These are phyloP conservation scores for Calonectria hawksworthii DNA, from an alignment of 2,329 filamentous ascomycete species.

Conservation along the genomic window DNA sequence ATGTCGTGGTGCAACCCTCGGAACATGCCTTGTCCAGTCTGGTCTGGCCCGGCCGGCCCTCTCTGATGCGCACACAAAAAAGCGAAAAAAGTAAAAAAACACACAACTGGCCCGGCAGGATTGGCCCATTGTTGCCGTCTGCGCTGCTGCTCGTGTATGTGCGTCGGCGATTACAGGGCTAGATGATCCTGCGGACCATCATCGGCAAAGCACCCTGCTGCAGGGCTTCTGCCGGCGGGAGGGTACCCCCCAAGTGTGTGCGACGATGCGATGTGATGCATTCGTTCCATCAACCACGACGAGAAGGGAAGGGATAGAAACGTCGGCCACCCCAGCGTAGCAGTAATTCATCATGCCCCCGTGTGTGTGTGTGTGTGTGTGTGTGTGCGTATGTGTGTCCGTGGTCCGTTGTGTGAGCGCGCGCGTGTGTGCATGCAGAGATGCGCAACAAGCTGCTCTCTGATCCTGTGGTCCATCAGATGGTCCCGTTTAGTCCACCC, in stretches of 20 bases:
- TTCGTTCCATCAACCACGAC: conserved; percentile 4
- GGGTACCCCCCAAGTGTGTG: conserved; percentile 12
- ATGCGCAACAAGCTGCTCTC: not conserved
- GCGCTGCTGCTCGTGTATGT: not conserved
- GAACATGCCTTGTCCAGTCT: not conserved
- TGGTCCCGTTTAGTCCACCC: not conserved
- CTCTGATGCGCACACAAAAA: conserved; percentile 11
- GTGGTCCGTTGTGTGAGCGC: too few species aligned
- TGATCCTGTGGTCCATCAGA: not conserved
- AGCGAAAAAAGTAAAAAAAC: not conserved
- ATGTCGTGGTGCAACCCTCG: conserved; percentile 21
- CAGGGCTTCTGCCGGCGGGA: conserved; percentile 15
- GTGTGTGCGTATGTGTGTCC: too few species aligned
- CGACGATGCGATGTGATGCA: conserved; percentile 11
- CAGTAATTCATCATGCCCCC: not conserved
- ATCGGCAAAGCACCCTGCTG: conserved; percentile 22
- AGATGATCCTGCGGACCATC: not conserved
- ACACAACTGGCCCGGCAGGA: not conserved
- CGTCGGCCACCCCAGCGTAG: conserved; percentile 2
- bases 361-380: not conserved
- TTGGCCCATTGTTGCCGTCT: not conserved
- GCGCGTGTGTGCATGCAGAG: not conserved
- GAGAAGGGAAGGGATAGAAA: conserved; percentile 4
- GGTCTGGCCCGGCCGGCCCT: conserved; percentile 13
- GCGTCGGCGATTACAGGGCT: conserved; percentile 12